Evolutionary conservation across 306 rosid genomes (phyloP), one percentile per base, ranked within the genome.

Genomic region (Chamaecrista fasciculata): DNA sequence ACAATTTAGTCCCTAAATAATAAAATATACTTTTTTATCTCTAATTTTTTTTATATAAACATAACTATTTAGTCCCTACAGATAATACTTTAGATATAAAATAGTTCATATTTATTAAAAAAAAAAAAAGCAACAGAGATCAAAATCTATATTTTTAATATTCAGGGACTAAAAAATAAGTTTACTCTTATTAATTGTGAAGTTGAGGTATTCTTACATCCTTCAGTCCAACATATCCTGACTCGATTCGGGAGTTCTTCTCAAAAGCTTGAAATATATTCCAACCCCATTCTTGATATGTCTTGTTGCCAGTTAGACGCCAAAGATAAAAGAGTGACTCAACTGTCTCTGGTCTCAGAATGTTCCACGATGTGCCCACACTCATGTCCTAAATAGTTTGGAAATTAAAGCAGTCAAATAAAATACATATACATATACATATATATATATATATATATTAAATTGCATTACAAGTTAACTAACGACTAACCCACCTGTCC

Each of bases 241-340:
- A 73, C 70, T 95, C 99, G 0, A 84, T 0, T 42, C 97, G 99
- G 68, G 95, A 95, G 86, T 89, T 89, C 90, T 89, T 91, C 79
- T 95, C 99, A 21, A 95, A 95, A 73, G 99, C 99, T 84, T 89
- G 96, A 79, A 95, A 95, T 78, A 91, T 95, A 72, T 95, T 91
- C 99, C 99, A 95, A 71, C 97, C 97, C 99, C 99, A 95, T 64
- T 95, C 99, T 83, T 87, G 91, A 84, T 87, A 95, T 56, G 99
- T 95, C 87, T 84, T 83, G 78, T 95, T 95, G 69, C 97, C 99
- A 44, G 99, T 91, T 55, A 95, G 58, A 40, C 97, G 97, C 95
- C 96, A 95, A 26, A 95, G 91, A 83, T 95, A 95, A 68, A 95
- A 95, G 58, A 95, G 96, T 31, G 99, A 95, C 70, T 95, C 99